Conservation (phyloP, 441 rosid genomes). For the Euphorbia celastroides region DNA sequence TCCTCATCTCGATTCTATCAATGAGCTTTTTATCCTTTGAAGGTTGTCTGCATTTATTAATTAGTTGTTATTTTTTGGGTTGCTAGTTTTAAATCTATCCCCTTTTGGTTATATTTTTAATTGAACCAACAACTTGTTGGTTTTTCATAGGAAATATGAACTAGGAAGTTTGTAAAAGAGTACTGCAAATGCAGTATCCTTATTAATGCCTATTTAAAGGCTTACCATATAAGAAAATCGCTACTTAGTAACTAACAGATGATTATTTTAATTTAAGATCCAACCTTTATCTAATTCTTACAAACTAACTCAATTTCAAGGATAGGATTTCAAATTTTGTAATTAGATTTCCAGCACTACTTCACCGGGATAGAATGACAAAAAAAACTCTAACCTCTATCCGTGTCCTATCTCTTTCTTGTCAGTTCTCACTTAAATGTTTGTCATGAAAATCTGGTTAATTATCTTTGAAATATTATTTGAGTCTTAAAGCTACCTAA, state of each 20-base stretch:
- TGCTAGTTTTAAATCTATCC: neutral
- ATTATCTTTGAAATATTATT: constrained; percentile 3
- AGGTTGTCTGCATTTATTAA: neutral
- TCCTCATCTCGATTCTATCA: neutral
- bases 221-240: neutral
- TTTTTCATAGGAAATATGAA: neutral
- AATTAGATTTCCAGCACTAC: too few species aligned
- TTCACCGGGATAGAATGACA: neutral
- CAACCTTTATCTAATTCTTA: neutral
- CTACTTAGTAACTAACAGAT: neutral
- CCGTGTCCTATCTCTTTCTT: neutral
- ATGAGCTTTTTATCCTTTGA: constrained; percentile 7
- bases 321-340: neutral
- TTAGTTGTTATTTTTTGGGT: neutral
- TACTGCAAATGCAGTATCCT: neutral
- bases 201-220: neutral
- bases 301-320: neutral
- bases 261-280: neutral
- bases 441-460: neutral
- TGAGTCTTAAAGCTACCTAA: constrained; percentile 21
- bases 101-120: neutral
- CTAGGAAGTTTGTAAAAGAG: neutral
- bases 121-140: neutral
- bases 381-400: neutral
- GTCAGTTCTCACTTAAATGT: neutral